phyloP scores from a whole-genome alignment of 495 filamentous ascomycete genomes.

The Aspergillus campestris region DNA sequence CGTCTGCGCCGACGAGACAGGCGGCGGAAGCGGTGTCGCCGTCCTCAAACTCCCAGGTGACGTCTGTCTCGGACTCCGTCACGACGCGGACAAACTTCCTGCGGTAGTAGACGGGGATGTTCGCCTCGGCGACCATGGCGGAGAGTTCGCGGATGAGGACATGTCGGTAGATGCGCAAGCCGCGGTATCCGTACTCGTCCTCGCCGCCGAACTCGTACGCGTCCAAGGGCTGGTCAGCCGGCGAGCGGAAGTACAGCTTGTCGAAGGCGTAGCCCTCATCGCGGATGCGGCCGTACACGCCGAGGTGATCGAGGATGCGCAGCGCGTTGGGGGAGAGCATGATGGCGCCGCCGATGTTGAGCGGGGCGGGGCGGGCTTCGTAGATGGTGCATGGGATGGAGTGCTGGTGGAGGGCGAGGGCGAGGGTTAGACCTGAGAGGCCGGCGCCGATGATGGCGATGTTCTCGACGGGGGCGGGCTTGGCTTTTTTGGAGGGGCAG shows the following conservation, averaged over 20 bases:
- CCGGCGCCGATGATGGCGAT: constrained; percentile 40
- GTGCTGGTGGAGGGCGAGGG: constrained; percentile 26
- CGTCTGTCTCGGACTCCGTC: constrained; percentile 21
- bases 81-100: constrained; percentile 32
- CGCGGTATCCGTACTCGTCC: constrained; percentile 35
- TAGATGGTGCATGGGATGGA: constrained; percentile 36
- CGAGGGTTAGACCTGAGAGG: constrained; percentile 2
- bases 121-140: constrained; percentile 18
- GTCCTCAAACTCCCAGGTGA: constrained; percentile 35
- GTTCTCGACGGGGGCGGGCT: background rate
- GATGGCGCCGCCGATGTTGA: constrained; percentile 38
- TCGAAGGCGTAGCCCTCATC: constrained; percentile 28
- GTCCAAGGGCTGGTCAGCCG: constrained; percentile 26
- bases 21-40: constrained; percentile 20
- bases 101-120: constrained; percentile 32
- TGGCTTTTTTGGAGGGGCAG: background rate
- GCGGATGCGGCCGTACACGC: constrained; percentile 33
- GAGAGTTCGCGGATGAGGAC: constrained; percentile 32
- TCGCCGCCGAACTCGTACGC: constrained; percentile 36
- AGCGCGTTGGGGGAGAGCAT: constrained; percentile 47
- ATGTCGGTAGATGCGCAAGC: constrained; percentile 40
- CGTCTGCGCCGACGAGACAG: constrained; percentile 40
- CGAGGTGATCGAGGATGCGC: constrained; percentile 36
- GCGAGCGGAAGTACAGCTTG: constrained; percentile 31
- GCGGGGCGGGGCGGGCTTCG: constrained; percentile 28